Evolutionary conservation across 441 rosid species (phyloP).

Genomic region (Gossypium davidsonii): DNA sequence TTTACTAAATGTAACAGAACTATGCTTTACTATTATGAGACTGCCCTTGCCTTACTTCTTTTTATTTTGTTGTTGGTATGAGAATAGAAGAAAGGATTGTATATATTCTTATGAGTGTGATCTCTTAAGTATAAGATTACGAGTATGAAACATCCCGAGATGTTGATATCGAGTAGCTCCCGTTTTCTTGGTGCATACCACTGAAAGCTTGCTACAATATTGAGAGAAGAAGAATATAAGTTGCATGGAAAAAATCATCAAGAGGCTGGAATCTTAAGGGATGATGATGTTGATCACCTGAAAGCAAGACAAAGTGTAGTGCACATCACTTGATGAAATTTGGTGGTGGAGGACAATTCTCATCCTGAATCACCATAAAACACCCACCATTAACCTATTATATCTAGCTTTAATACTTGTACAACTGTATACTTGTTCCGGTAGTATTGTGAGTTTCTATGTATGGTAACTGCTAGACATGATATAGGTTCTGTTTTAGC

Average conservation of each 20-base stretch:
- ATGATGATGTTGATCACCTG: constrained; percentile 33
- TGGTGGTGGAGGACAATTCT: constrained; percentile 87
- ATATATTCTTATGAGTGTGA: neutral
- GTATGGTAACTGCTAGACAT: neutral
- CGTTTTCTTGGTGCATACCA: constrained; percentile 29
- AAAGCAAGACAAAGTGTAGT: constrained; percentile 55
- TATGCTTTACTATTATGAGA: too few species aligned
- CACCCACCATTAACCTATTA: neutral
- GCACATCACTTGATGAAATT: constrained; percentile 68
- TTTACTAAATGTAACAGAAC: neutral
- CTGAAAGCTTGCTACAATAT: constrained; percentile 39
- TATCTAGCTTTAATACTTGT: neutral
- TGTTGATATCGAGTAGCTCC: constrained; percentile 4
- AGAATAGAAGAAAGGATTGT: neutral
- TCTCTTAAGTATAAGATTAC: neutral
- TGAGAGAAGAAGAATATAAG: neutral
- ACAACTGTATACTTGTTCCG: neutral
- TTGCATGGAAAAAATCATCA: neutral
- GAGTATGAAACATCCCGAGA: neutral
- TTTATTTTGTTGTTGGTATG: neutral
- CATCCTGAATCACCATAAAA: constrained; percentile 35
- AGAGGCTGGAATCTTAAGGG: neutral
- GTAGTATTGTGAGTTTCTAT: neutral
- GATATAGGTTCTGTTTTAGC: too few species aligned
- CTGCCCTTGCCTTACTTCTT: too few species aligned